phyloP scores from a whole-genome alignment of 495 filamentous ascomycete species.

The Podospora pseudopauciseta region DNA sequence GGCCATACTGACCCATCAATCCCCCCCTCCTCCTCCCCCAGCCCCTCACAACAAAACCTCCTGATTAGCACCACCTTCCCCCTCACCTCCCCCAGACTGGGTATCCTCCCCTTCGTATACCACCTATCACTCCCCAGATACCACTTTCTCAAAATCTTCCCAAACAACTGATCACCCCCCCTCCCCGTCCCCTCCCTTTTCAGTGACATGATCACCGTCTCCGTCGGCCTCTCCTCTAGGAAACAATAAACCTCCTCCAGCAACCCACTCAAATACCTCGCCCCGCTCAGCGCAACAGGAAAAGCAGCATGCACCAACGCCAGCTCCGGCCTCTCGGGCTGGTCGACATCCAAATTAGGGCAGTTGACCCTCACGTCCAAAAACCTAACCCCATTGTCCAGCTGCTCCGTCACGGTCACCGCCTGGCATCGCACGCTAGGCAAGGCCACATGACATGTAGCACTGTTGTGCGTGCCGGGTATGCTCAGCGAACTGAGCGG shows the following conservation, averaged over 20 bases:
- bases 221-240: conserved; percentile 70
- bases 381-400: conserved; percentile 89
- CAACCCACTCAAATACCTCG: conserved; percentile 70
- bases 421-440: conserved; percentile 94
- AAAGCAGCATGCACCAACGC: conserved; percentile 47
- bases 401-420: conserved; percentile 68
- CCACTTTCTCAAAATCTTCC: conserved; percentile 68
- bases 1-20: conserved; percentile 83
- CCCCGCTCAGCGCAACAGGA: conserved; percentile 44
- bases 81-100: conserved; percentile 73
- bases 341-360: conserved; percentile 5
- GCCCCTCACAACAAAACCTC: conserved; percentile 62
- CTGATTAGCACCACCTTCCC: conserved; percentile 83
- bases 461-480: conserved; percentile 93
- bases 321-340: conserved; percentile 50
- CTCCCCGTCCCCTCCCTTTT: conserved; percentile 86
- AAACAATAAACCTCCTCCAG: conserved; percentile 68
- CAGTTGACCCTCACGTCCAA: conserved; percentile 77
- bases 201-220: conserved; percentile 80
- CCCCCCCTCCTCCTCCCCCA: conserved; percentile 67
- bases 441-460: conserved; percentile 75
- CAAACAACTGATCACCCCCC: conserved; percentile 75
- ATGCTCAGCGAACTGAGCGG: conserved; percentile 81
- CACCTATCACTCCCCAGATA: conserved; percentile 68
- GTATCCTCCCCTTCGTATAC: conserved; percentile 77